Evolutionary conservation across 2,329 filamentous ascomycete genomes (phyloP).

Genomic region (Fusarium chaquense): DNA sequence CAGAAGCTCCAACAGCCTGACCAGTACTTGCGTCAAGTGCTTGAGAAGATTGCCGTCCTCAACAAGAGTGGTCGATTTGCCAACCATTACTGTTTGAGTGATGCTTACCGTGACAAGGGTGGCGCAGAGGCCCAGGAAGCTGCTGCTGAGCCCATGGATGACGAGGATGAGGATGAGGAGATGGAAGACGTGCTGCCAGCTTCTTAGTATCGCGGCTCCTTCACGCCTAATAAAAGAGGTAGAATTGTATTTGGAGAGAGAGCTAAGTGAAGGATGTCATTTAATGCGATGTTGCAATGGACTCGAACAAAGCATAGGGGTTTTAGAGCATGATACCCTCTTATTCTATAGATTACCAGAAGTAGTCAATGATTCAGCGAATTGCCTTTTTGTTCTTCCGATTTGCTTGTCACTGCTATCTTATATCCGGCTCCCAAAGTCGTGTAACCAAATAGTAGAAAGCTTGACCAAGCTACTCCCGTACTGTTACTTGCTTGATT

Average conservation of each 20-base stretch:
- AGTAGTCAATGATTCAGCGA: conserved; percentile 35
- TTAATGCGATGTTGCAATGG: conserved; percentile 27
- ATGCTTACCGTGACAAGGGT: conserved; percentile 58
- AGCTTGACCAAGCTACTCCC: conserved; percentile 17
- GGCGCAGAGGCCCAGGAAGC: conserved; percentile 63
- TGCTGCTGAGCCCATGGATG: conserved; percentile 68
- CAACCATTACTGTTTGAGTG: conserved; percentile 86
- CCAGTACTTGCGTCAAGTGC: conserved; percentile 86
- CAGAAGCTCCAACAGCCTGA: conserved; percentile 86
- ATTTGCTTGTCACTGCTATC: not conserved
- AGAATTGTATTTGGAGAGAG: not conserved
- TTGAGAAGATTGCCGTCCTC: conserved; percentile 85
- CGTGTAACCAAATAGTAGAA: not conserved
- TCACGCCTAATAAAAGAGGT: not conserved
- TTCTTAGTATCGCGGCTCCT: conserved; percentile 25
- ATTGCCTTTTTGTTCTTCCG: conserved; percentile 1
- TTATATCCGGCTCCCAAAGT: not conserved
- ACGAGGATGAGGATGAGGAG: conserved; percentile 74
- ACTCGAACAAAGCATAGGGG: conserved; percentile 32
- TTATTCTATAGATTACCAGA: conserved; percentile 31
- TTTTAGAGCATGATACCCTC: conserved; percentile 50
- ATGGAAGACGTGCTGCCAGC: conserved; percentile 79
- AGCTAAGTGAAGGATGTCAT: not conserved
- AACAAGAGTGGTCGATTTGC: conserved; percentile 87
- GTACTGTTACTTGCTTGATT: not conserved